Conservation (phyloP, 1,284 basidiomycete genomes). For the Leccinum discolor region DNA sequence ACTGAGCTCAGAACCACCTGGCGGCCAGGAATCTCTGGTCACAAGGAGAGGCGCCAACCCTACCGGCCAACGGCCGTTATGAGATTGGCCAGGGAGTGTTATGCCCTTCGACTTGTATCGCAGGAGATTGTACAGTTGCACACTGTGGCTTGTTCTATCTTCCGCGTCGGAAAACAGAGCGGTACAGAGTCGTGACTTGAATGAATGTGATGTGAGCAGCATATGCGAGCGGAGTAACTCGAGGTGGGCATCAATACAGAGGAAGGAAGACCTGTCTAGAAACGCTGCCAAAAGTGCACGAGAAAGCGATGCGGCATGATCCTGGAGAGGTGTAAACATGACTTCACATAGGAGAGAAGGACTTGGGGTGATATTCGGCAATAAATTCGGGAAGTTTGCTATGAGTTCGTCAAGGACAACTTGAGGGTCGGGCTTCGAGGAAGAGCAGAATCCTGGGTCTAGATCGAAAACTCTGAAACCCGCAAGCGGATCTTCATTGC, state of each 20-base stretch:
- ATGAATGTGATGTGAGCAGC: conserved; percentile 63
- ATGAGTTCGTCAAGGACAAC: conserved; percentile 49
- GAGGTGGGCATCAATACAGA: conserved; percentile 65
- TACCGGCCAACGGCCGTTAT: conserved; percentile 55
- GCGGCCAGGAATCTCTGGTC: conserved; percentile 78
- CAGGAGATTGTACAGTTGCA: conserved; percentile 35
- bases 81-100: conserved; percentile 7
- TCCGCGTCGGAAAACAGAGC: conserved; percentile 73
- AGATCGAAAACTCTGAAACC: conserved; percentile 64
- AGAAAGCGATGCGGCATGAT: conserved; percentile 61
- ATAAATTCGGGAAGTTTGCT: conserved; percentile 49
- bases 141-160: conserved; percentile 42
- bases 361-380: conserved; percentile 67
- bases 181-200: conserved; percentile 60
- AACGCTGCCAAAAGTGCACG: conserved; percentile 60
- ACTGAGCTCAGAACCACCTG: conserved; percentile 80
- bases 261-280: conserved; percentile 51
- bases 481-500: conserved; percentile 36
- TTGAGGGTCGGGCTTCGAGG: conserved; percentile 30
- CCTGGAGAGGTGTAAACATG: conserved; percentile 56
- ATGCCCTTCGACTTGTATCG: conserved; percentile 31
- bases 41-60: conserved; percentile 74
- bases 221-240: conserved; percentile 69
- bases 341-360: conserved; percentile 58
- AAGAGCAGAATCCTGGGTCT: conserved; percentile 52